Evolutionary conservation across 2,329 filamentous ascomycete genomes (phyloP).

Genomic region (Diaporthe sp.): DNA sequence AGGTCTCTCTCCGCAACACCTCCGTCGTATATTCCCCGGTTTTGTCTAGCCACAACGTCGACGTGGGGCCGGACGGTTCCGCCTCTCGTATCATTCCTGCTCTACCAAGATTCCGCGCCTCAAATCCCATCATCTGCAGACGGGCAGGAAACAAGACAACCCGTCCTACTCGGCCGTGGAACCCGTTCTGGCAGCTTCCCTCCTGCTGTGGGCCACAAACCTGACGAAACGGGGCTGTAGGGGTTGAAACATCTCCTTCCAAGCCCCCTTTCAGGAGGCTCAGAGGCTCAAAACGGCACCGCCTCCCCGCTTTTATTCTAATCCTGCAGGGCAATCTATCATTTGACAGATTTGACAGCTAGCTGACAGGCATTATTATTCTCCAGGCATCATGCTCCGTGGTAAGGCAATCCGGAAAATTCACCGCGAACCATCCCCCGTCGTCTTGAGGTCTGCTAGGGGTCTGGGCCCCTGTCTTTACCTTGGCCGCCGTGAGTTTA

Average conservation of each 20-base stretch:
- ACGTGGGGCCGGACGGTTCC: slow-evolving; percentile 11
- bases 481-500: not conserved
- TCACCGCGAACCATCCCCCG: not conserved
- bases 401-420: slow-evolving; percentile 28
- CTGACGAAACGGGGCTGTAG: slow-evolving; percentile 24
- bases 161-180: not conserved
- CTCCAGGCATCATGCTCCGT: slow-evolving; percentile 5
- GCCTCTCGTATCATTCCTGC: slow-evolving; percentile 23
- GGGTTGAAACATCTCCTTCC: slow-evolving; percentile 23
- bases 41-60: not conserved
- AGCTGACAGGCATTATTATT: slow-evolving; percentile 18
- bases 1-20: not conserved
- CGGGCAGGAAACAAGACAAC: not conserved
- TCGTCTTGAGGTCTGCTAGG: not conserved
- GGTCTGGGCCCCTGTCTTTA: not conserved
- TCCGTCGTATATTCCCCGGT: not conserved
- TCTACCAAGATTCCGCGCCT: slow-evolving; percentile 13
- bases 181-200: slow-evolving; percentile 5
- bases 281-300: slow-evolving; percentile 31
- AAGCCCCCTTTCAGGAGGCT: slow-evolving; percentile 37
- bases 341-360: slow-evolving; percentile 38
- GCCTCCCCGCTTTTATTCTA: slow-evolving; percentile 20
- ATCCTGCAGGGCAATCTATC: slow-evolving; percentile 32
- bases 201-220: not conserved
- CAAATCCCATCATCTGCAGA: slow-evolving; percentile 10